Base-by-base conservation (phyloP, 2,329 filamentous ascomycete species). In the Aspergillus ochraceus region DNA sequence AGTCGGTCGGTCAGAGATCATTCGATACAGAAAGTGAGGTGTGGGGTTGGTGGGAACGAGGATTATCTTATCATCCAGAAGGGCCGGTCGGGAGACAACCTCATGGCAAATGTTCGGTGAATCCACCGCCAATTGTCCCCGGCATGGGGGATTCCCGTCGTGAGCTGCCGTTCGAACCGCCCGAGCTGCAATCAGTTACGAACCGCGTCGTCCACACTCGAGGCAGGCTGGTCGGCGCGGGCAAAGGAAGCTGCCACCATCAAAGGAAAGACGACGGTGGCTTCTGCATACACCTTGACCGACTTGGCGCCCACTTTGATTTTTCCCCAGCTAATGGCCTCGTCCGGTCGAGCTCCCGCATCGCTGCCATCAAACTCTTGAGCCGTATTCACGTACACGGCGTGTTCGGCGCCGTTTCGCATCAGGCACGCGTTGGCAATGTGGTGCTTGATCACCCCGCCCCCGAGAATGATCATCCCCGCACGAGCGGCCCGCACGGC, bases 311-410 rank as follows among this genome's bases (percentile, higher is more conserved):
- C 90, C 47, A 88, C 83, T 77, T 96, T 97, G 77, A 99, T 97
- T 83, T 99, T 99, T 3, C 95, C 95, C 95, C 95, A 99, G 63
- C 93, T 97, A 17, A 99, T 91, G 5, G 95, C 95, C 79, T 99
- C 95, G 70, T 99, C 95, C 4, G 95, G 95, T 57, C 95, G 83
- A 3, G 95, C 95, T 1, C 95, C 95, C 0, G 95, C 94, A 79
- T 99, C 95, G 69, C 92, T 97, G 2, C 95, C 95, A 74, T 99
- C 95, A 73, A 97, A 99, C 74, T 99, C 95, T 75, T 97, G 92
- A 0, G 88, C 95, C 1, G 95, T 99, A 77, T 99, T 99, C 76
- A 99, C 92, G 74, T 97, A 99, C 1, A 99, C 95, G 2, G 95
- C 95, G 63, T 91, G 94, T 76, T 99, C 95, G 17, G 95, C 95